phyloP scores from a whole-genome alignment of 257 asterid genomes.

The Nicotiana noctiflora region DNA sequence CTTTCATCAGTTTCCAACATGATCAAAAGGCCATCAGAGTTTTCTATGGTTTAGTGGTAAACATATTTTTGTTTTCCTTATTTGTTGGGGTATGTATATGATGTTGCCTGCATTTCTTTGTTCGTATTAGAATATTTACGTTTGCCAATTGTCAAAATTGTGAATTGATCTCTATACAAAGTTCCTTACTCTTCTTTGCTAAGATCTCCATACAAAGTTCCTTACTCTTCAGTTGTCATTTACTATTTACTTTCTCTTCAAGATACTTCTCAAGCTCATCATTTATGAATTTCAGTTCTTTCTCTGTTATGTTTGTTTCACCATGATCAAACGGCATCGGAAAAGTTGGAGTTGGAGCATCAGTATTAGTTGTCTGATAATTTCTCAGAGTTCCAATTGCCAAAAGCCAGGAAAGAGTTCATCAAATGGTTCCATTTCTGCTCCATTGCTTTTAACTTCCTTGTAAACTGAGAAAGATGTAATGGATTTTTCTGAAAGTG shows the following conservation, averaged over 20 bases:
- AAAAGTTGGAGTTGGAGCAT: conserved; percentile 72
- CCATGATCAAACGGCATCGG: conserved; percentile 31
- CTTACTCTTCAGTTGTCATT: too few relatives aligned
- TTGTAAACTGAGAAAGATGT: conserved; percentile 31
- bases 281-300: conserved; percentile 47
- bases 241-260: conserved; percentile 58
- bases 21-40: too few relatives aligned
- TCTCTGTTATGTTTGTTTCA: conserved; percentile 43
- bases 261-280: conserved; percentile 69
- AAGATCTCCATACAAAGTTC: too few relatives aligned
- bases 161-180: too few relatives aligned
- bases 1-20: too few relatives aligned
- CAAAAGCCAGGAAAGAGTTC: conserved; percentile 71
- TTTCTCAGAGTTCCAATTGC: conserved; percentile 78
- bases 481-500: conserved; percentile 42
- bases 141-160: too few relatives aligned
- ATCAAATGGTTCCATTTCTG: conserved; percentile 27
- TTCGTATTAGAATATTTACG: too few relatives aligned
- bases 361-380: conserved; percentile 37
- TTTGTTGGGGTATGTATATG: too few relatives aligned
- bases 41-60: too few relatives aligned
- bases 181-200: too few relatives aligned
- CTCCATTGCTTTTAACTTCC: conserved; percentile 21
- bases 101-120: too few relatives aligned
- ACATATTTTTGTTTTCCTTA: too few relatives aligned